These are phyloP conservation scores for Hymenoscyphus albidus DNA, from an alignment of 2,329 filamentous ascomycete species.

Conservation along the genomic window DNA sequence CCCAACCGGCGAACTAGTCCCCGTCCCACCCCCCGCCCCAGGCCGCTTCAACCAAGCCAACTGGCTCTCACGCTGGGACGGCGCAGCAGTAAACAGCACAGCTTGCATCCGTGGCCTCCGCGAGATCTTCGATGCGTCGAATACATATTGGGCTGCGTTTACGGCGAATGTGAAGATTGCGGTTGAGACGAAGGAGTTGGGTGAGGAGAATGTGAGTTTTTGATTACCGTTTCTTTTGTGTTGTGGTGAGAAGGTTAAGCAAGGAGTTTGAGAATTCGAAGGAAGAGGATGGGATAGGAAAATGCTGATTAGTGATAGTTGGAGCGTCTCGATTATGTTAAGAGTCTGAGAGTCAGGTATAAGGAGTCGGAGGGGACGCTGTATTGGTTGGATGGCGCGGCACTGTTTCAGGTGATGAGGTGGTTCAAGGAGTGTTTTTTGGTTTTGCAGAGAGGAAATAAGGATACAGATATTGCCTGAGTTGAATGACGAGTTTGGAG, in stretches of 20 bases:
- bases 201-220: not conserved
- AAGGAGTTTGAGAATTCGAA: not conserved
- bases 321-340: not conserved
- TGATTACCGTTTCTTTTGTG: not conserved
- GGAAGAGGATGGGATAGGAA: not conserved
- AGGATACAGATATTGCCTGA: not conserved
- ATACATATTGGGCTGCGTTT: not conserved
- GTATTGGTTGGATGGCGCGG: not conserved
- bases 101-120: not conserved
- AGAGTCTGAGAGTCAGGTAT: not conserved
- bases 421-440: not conserved
- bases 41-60: not conserved
- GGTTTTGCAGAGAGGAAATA: not conserved
- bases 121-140: not conserved
- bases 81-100: not conserved
- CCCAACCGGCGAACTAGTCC: not conserved
- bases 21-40: not conserved
- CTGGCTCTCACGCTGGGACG: not conserved
- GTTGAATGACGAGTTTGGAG: not conserved
- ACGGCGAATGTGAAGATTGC: not conserved
- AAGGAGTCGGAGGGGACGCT: not conserved
- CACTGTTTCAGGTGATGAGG: not conserved
- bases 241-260: not conserved
- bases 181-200: not conserved
- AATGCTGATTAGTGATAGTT: not conserved